Evolutionary conservation across 1,139 yeast genomes (phyloP).

Genomic region (Yamadazyma blattariae): DNA sequence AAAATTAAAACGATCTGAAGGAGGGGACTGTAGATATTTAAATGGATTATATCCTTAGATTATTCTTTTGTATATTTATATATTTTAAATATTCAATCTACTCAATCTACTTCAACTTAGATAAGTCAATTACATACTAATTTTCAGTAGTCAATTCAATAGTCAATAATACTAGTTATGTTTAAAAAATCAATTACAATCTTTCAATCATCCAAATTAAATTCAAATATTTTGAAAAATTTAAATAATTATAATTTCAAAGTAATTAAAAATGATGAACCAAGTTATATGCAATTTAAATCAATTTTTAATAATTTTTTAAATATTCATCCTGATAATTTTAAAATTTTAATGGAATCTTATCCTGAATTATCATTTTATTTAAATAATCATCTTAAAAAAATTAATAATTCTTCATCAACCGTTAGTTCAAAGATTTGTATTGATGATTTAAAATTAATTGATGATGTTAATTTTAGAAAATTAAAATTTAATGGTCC

Average conservation of each 20-base stretch:
- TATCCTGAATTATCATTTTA: slow-evolving; percentile 17
- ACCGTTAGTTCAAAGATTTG: not conserved
- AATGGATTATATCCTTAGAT: too few relatives aligned
- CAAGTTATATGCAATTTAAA: slow-evolving; percentile 26
- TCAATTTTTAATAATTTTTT: slow-evolving; percentile 35
- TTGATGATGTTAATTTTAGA: slow-evolving; percentile 20
- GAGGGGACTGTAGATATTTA: too few relatives aligned
- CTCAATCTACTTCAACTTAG: too few relatives aligned
- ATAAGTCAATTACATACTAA: too few relatives aligned
- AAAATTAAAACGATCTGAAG: too few relatives aligned
- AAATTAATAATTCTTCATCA: too few relatives aligned
- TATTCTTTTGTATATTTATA: too few relatives aligned
- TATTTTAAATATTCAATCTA: too few relatives aligned
- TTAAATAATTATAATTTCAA: slow-evolving; percentile 13
- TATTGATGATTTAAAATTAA: slow-evolving; percentile 19
- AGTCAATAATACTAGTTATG: too few relatives aligned
- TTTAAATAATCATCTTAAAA: slow-evolving; percentile 1
- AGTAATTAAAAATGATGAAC: slow-evolving; percentile 12
- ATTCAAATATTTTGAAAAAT: slow-evolving; percentile 10
- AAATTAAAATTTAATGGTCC: slow-evolving; percentile 30
- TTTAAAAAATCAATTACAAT: slow-evolving; percentile 16
- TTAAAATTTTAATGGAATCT: slow-evolving; percentile 24
- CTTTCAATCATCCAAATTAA: slow-evolving; percentile 14
- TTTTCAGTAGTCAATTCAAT: too few relatives aligned
- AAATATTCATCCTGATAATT: slow-evolving; percentile 46